Percentiles rank a stretch among this genome's conserved stretches.
Conservation (phyloP, 306 rosid species). For the Lathyrus sativus region DNA sequence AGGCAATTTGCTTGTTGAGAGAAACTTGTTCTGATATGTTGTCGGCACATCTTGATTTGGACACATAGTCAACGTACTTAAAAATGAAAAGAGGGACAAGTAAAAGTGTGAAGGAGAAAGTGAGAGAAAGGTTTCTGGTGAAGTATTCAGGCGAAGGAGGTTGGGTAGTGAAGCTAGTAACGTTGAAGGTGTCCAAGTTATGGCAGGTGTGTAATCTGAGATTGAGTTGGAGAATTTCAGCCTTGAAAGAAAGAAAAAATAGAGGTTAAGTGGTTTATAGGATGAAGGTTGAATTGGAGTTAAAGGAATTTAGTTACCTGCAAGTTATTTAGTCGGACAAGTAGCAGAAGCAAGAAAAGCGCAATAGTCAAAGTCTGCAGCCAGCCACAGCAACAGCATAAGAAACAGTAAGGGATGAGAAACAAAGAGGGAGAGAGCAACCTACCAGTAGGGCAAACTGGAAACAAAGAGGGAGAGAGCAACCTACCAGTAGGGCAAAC, state of each 20-base stretch:
- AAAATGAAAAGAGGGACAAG: conserved; percentile 56
- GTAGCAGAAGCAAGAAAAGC: conserved; percentile 50
- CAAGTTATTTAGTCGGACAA: conserved; percentile 61
- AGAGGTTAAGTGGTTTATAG: too few relatives aligned
- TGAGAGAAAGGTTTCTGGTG: conserved; percentile 61
- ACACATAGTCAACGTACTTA: conserved; percentile 62
- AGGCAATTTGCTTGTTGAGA: conserved; percentile 71
- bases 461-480: conserved; percentile 44
- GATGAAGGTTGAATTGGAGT: too few relatives aligned
- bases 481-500: conserved; percentile 44
- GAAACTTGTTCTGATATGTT: conserved; percentile 64
- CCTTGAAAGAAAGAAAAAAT: conserved; percentile 8
- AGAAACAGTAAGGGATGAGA: background rate
- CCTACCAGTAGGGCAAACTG: conserved; percentile 45
- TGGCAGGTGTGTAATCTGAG: conserved; percentile 43
- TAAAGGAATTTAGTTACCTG: conserved; percentile 34
- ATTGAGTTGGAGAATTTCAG: conserved; percentile 55
- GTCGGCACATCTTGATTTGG: conserved; percentile 51
- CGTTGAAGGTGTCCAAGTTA: conserved; percentile 39
- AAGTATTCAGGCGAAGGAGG: conserved; percentile 26
- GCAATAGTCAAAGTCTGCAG: conserved; percentile 57
- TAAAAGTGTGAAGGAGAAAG: conserved; percentile 54
- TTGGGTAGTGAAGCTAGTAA: conserved; percentile 35
- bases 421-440: conserved; percentile 7
- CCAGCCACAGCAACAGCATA: conserved; percentile 4